Conservation (phyloP, 2,329 filamentous ascomycete species). For the Kalmusia sp. region DNA sequence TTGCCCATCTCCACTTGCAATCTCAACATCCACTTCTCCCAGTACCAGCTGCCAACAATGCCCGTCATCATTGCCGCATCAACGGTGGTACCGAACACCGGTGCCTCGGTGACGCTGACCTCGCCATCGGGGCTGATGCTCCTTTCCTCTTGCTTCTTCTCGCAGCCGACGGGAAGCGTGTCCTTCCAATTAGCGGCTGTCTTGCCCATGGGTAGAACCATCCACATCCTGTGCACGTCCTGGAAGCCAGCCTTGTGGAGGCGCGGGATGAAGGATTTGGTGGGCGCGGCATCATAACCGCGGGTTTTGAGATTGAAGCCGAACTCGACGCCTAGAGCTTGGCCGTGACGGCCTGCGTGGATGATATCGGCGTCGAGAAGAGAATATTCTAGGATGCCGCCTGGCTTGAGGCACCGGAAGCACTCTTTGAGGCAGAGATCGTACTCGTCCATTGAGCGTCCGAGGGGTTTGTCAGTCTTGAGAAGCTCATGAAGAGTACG, state of each 20-base stretch:
- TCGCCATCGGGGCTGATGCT: slow-evolving; percentile 45
- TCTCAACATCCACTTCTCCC: slow-evolving; percentile 95
- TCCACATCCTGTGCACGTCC: slow-evolving; percentile 84
- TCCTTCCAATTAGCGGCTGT: slow-evolving; percentile 48
- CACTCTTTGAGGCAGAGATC: slow-evolving; percentile 85
- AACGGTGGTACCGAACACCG: slow-evolving; percentile 59
- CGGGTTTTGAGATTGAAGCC: slow-evolving; percentile 86
- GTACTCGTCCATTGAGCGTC: slow-evolving; percentile 74
- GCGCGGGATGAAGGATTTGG: slow-evolving; percentile 79
- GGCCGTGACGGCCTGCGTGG: slow-evolving; percentile 78
- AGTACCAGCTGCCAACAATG: slow-evolving; percentile 84
- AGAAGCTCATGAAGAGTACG: slow-evolving; percentile 85
- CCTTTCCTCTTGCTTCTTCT: slow-evolving; percentile 39
- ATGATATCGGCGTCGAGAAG: slow-evolving; percentile 90
- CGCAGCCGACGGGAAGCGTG: slow-evolving; percentile 42
- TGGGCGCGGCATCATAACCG: slow-evolving; percentile 86
- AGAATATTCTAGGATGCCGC: slow-evolving; percentile 89
- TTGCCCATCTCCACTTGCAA: slow-evolving; percentile 86
- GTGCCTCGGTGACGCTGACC: slow-evolving; percentile 34
- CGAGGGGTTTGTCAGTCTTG: slow-evolving; percentile 66
- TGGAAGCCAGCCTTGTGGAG: slow-evolving; percentile 78
- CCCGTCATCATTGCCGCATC: slow-evolving; percentile 79
- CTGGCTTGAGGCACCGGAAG: slow-evolving; percentile 89
- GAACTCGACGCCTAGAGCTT: slow-evolving; percentile 89
- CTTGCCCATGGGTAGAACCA: slow-evolving; percentile 82